A percentile compares a stretch with the other conserved stretches of the same genome.
These are phyloP conservation scores for Pisolithus microcarpus DNA, from an alignment of 768 basidiomycete species.

Conservation along the genomic window DNA sequence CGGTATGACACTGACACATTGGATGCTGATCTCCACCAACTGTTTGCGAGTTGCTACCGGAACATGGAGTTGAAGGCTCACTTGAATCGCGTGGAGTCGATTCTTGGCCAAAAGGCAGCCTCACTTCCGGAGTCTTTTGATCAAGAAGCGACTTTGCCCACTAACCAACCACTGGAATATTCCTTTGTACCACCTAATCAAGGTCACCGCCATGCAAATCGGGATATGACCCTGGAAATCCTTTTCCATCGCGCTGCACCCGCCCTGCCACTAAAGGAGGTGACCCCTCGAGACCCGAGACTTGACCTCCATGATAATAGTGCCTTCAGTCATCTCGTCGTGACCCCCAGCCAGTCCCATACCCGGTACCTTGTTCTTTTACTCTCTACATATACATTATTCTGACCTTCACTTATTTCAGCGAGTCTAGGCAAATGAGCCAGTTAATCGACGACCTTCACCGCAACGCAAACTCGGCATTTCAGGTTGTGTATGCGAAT, in stretches of 20 bases:
- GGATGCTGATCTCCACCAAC: not conserved
- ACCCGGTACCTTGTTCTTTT: not conserved
- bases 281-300: not conserved
- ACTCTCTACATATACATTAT: not conserved
- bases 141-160: not conserved
- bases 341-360: not conserved
- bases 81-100: constrained; percentile 4
- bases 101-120: not conserved
- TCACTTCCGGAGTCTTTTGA: not conserved
- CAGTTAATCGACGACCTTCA: not conserved
- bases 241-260: constrained; percentile 7
- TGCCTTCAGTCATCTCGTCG: not conserved
- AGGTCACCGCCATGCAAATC: too few species aligned
- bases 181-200: not conserved
- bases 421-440: not conserved
- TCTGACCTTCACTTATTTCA: not conserved
- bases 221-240: not conserved
- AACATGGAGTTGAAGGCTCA: constrained; percentile 13
- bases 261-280: not conserved
- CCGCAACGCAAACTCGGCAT: not conserved
- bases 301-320: not conserved
- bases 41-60: constrained; percentile 12
- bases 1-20: constrained; percentile 7
- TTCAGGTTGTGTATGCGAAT: constrained; percentile 5
- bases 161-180: constrained; percentile 5